Conservation (phyloP, 768 basidiomycete genomes). For the Phylloporus rhodoxanthus region DNA sequence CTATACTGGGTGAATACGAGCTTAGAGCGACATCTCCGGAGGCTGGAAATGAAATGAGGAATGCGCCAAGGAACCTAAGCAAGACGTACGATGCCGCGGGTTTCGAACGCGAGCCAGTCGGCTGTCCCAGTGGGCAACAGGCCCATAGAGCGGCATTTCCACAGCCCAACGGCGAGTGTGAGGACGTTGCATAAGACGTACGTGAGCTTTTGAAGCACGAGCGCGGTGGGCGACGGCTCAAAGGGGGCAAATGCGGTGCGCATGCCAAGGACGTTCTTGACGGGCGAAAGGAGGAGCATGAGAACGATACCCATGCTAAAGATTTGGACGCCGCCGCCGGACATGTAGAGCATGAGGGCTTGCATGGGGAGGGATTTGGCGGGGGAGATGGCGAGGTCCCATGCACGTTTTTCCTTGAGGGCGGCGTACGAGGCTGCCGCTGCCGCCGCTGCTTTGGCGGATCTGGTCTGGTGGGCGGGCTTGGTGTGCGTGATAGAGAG, state of each 20-base stretch:
- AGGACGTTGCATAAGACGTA: constrained; percentile 70
- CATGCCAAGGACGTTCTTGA: constrained; percentile 76
- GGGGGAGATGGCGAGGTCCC: constrained; percentile 79
- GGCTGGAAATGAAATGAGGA: constrained; percentile 25
- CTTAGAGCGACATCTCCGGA: constrained; percentile 40
- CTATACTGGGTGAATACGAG: constrained; percentile 7
- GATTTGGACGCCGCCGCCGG: constrained; percentile 90
- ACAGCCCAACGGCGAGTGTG: constrained; percentile 79
- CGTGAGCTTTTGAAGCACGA: constrained; percentile 64
- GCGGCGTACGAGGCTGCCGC: constrained; percentile 50
- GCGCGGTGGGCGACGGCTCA: constrained; percentile 33
- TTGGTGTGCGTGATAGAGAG: neutral
- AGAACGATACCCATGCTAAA: constrained; percentile 96
- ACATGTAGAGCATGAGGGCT: constrained; percentile 98
- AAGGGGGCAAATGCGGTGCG: constrained; percentile 77
- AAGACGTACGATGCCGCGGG: constrained; percentile 51
- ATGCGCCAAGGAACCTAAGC: neutral
- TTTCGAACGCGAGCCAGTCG: constrained; percentile 94
- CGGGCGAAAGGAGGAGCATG: constrained; percentile 82
- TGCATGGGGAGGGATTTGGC: constrained; percentile 95
- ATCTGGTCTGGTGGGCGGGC: constrained; percentile 36
- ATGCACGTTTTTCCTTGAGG: constrained; percentile 74
- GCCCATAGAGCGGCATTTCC: constrained; percentile 93
- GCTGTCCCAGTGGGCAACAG: constrained; percentile 85
- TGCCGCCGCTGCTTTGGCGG: constrained; percentile 31